Evolutionary conservation across 2,329 filamentous ascomycete genomes (phyloP).

Genomic region (Emmonsiellopsis sp.): DNA sequence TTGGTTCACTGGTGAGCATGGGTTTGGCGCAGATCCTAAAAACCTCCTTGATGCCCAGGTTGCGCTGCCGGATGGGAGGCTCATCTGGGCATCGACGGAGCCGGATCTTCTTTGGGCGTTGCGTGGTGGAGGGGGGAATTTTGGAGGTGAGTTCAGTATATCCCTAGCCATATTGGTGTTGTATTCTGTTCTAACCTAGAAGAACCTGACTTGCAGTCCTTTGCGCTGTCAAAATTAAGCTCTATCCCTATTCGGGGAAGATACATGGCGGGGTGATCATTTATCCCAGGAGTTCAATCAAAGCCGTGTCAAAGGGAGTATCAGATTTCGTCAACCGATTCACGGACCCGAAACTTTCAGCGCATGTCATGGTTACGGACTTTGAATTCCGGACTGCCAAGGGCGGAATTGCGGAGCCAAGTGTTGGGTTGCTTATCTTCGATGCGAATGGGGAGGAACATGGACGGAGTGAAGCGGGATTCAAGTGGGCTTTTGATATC

Average conservation of each 20-base stretch:
- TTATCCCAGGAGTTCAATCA: neutral
- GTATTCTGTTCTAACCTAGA: no score
- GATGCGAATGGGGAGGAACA: slow-evolving; percentile 1
- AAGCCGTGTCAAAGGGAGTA: neutral
- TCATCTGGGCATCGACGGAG: slow-evolving; percentile 31
- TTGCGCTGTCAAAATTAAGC: neutral
- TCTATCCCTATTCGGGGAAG: neutral
- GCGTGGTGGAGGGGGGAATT: slow-evolving; percentile 30
- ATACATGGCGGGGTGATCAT: neutral
- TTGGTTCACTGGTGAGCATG: slow-evolving; percentile 32
- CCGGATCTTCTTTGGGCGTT: slow-evolving; percentile 35
- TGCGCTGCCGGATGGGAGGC: slow-evolving; percentile 27
- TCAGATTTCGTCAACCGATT: neutral
- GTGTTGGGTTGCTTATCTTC: neutral
- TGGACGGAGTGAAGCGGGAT: neutral
- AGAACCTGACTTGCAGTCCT: neutral
- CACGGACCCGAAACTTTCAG: neutral
- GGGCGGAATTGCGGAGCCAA: neutral
- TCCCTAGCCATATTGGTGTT: no score
- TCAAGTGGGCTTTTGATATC: slow-evolving; percentile 3
- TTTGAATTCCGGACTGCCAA: neutral
- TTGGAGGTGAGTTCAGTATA: slow-evolving; percentile 9
- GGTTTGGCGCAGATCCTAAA: slow-evolving; percentile 30
- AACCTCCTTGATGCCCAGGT: slow-evolving; percentile 34
- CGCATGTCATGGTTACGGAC: neutral